Evolutionary conservation across 2,329 filamentous ascomycete genomes (phyloP), one percentile per base, ranked within the genome.

Genomic region (Hyphodiscus sp.): DNA sequence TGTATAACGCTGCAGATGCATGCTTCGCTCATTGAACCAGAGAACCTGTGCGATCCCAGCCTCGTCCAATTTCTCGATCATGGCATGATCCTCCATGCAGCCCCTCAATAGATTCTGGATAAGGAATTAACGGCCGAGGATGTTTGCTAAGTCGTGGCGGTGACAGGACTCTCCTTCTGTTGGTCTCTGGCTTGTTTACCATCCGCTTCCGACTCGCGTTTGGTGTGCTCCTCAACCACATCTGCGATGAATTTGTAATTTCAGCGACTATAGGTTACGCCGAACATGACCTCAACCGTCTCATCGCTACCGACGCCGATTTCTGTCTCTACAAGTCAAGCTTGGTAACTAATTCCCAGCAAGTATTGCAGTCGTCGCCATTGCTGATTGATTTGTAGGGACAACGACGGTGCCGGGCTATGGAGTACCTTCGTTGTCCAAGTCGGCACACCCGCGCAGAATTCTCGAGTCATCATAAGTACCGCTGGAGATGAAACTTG

Each of bases 351-450:
- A 38, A 38, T 38, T 13, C 33, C 13, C 23, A 26, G 23, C 23
- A 46, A 41, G n/a, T 30, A 18, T n/a, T 33, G n/a, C 13, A 41
- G 9, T 41, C 29, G 11, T 38, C 42, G 42, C 11, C 20, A 4
- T 18, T 45, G n/a, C 13, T 11, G 10, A 11, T 11, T 19, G 18
- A 5, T 26, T 26, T 19, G 8, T 43, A 52, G 49, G 53, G 53
- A 55, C 41, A 52, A 45, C n/a, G 53, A 55, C 43, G 53, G 53
- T 20, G 53, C 53, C 45, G 70, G 70, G 20, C 63, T 67, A 38
- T 72, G 69, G 70, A 70, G 68, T 56, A 71, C 62, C n/a, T 72
- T 72, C 52, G 58, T 67, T 51, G 38, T 72, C 42, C 64, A 68
- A 7, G 66, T 71, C 18, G 70, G 70, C 20, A 66, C 59, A n/a